Conservation (phyloP, 2,329 filamentous ascomycete species). For the Chrysoporthe deuterocubensis region DNA sequence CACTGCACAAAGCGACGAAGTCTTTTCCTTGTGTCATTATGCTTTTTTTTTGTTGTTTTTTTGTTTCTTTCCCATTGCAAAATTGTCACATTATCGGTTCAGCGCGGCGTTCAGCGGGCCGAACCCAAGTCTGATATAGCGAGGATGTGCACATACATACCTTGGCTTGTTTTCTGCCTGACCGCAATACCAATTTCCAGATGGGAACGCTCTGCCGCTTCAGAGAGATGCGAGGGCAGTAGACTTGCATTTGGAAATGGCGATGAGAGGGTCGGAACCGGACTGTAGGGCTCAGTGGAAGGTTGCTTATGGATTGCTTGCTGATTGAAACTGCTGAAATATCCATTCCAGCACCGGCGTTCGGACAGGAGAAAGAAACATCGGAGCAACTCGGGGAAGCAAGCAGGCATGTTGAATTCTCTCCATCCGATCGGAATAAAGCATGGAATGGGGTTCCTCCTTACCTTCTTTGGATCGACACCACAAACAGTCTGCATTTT, state of each 20-base stretch:
- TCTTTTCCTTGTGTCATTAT: conserved; percentile 22
- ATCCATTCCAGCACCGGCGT: conserved; percentile 2
- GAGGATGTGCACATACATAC: not conserved
- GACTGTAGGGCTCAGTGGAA: not conserved
- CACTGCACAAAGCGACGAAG: conserved; percentile 10
- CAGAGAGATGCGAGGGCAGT: not conserved
- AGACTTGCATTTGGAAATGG: conserved; percentile 3
- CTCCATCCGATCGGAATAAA: not conserved
- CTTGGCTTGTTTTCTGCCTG: not conserved
- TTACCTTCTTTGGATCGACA: not conserved
- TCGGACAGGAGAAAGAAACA: not conserved
- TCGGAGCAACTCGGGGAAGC: not conserved
- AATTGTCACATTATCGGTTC: conserved; percentile 23
- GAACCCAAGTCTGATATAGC: conserved; percentile 1
- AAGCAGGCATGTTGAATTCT: not conserved
- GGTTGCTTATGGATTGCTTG: not conserved
- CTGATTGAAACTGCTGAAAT: not conserved
- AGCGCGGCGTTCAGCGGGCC: conserved; percentile 28
- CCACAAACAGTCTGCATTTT: not conserved
- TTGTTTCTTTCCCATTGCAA: not conserved
- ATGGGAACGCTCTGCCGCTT: not conserved
- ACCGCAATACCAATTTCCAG: not conserved
- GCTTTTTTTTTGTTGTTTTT: not conserved
- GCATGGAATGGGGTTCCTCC: not conserved
- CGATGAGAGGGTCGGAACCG: not conserved